A percentile compares a stretch with the other conserved stretches of the same genome.
These are phyloP conservation scores for Suillus weaverae DNA, from an alignment of 768 basidiomycete genomes.

Conservation along the genomic window DNA sequence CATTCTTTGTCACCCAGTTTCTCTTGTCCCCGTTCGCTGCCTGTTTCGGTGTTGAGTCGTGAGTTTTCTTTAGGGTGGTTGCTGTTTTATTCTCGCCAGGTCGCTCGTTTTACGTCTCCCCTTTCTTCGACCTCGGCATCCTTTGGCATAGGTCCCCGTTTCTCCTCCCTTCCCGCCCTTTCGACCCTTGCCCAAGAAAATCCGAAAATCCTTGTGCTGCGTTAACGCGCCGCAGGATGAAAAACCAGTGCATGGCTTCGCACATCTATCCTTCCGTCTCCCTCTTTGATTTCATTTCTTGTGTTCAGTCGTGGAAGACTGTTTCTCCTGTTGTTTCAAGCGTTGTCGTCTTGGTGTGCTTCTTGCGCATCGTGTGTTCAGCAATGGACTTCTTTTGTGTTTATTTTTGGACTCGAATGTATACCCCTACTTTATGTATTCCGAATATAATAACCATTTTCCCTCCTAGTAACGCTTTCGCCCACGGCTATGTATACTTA, in stretches of 20 bases:
- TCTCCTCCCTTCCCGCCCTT: neutral
- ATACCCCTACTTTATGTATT: neutral
- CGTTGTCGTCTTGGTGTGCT: neutral
- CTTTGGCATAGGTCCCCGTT: neutral
- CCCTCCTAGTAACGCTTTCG: neutral
- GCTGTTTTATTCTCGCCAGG: neutral
- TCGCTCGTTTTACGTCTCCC: neutral
- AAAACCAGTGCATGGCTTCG: neutral
- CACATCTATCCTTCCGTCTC: neutral
- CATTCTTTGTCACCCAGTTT: neutral
- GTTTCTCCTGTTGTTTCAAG: conserved; percentile 2
- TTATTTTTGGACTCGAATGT: neutral
- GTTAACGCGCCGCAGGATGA: conserved; percentile 5
- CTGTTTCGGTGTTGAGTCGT: conserved; percentile 1
- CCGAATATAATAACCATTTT: neutral
- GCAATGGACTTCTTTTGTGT: neutral
- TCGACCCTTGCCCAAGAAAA: neutral
- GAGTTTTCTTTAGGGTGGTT: neutral
- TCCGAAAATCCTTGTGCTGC: neutral
- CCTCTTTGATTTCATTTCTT: neutral
- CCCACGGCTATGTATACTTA: neutral
- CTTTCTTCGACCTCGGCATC: neutral
- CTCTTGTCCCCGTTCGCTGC: neutral
- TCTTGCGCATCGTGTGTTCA: neutral
- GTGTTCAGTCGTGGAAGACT: conserved; percentile 2